A percentile compares a stretch with the other conserved stretches of the same genome.
Evolutionary conservation across 352 stramenopile species (phyloP).

Genomic region (Phytophthora foliorum): DNA sequence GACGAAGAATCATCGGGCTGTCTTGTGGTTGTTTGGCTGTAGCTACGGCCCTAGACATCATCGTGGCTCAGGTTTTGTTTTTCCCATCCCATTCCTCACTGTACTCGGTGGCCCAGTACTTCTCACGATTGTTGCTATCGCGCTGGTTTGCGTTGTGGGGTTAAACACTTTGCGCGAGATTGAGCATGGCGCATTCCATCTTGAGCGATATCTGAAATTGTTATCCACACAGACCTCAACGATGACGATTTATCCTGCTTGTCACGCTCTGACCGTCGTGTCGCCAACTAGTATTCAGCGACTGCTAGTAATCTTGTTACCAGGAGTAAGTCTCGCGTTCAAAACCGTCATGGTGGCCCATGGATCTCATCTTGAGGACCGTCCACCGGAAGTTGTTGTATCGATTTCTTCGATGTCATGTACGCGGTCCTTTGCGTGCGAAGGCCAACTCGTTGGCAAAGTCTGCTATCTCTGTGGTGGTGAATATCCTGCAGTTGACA

Average conservation of each 20-base stretch:
- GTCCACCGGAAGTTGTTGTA: constrained; percentile 45
- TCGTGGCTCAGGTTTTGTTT: constrained; percentile 26
- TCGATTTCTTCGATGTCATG: constrained; percentile 53
- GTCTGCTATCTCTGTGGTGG: constrained; percentile 21
- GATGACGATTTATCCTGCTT: constrained; percentile 38
- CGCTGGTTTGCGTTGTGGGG: constrained; percentile 20
- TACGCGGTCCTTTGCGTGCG: constrained; percentile 46
- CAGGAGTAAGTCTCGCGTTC: constrained; percentile 43
- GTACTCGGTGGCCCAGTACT: constrained; percentile 14
- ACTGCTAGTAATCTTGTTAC: constrained; percentile 22
- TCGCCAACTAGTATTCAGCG: constrained; percentile 15
- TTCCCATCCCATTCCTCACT: constrained; percentile 45
- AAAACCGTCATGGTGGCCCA: constrained; percentile 31
- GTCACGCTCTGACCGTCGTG: constrained; percentile 30
- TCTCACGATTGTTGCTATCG: constrained; percentile 24
- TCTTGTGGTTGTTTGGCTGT: constrained; percentile 7
- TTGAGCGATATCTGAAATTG: constrained; percentile 39
- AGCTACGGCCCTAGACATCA: constrained; percentile 6
- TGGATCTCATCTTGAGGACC: constrained; percentile 36
- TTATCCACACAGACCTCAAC: constrained; percentile 28
- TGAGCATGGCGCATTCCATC: constrained; percentile 23
- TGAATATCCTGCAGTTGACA: constrained; percentile 21
- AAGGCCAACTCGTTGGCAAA: constrained; percentile 37
- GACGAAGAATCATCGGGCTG: constrained; percentile 1
- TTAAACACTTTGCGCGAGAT: constrained; percentile 16